Percentiles rank a stretch among this genome's conserved stretches.
Conservation (phyloP, 2,329 filamentous ascomycete species). For the Alternaria sp. region DNA sequence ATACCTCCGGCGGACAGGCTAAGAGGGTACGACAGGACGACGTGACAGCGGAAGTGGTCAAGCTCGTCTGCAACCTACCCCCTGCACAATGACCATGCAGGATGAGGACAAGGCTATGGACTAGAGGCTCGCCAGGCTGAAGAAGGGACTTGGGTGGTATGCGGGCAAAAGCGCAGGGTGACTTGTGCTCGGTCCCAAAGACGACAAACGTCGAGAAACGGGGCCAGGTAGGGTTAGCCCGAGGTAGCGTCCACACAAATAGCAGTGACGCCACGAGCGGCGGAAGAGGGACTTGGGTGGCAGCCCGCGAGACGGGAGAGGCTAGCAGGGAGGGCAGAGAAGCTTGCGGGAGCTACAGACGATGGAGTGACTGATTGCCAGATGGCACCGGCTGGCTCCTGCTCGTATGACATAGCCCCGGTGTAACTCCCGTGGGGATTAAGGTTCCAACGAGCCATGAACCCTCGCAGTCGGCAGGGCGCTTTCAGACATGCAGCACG, state of each 20-base stretch:
- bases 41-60: slow-evolving; percentile 43
- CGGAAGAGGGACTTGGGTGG: slow-evolving; percentile 36
- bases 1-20: slow-evolving; percentile 32
- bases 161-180: slow-evolving; percentile 43
- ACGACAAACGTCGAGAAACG: slow-evolving; percentile 37
- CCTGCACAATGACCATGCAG: slow-evolving; percentile 46
- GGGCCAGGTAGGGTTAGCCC: slow-evolving; percentile 36
- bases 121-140: slow-evolving; percentile 37
- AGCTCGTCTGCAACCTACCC: slow-evolving; percentile 42
- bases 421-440: slow-evolving; percentile 47
- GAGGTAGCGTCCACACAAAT: slow-evolving; percentile 40
- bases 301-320: slow-evolving; percentile 43
- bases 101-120: slow-evolving; percentile 45
- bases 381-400: slow-evolving; percentile 39
- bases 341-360: slow-evolving; percentile 48
- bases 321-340: slow-evolving; percentile 45
- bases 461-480: slow-evolving; percentile 26
- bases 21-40: slow-evolving; percentile 36
- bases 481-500: not conserved
- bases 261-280: slow-evolving; percentile 45
- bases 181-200: slow-evolving; percentile 46
- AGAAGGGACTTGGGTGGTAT: slow-evolving; percentile 36
- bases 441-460: slow-evolving; percentile 39
- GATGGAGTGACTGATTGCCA: slow-evolving; percentile 41
- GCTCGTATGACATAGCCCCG: slow-evolving; percentile 50